phyloP scores from a whole-genome alignment of 2,329 filamentous ascomycete genomes.

The Rhinocladiella mackenziei region DNA sequence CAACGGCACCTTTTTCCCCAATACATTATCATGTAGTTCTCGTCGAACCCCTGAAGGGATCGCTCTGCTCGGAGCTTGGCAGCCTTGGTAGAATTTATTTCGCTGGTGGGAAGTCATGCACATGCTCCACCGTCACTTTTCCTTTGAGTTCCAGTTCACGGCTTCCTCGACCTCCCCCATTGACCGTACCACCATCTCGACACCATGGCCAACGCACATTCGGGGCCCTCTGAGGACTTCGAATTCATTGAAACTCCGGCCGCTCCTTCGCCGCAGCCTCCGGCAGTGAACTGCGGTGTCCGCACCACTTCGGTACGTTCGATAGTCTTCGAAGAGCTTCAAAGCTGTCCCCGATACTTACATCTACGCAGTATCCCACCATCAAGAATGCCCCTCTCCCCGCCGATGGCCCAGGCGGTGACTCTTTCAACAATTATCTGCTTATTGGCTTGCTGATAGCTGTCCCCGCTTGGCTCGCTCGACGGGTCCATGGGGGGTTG shows the following conservation, averaged over 20 bases:
- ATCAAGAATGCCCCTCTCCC: conserved; percentile 95
- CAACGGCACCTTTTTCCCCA: no score
- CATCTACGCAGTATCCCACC: conserved; percentile 62
- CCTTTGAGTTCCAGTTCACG: conserved; percentile 1
- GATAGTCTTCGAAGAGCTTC: conserved; percentile 4
- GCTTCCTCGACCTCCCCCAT: conserved; percentile 19
- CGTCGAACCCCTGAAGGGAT: no score
- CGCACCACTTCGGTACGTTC: conserved; percentile 56
- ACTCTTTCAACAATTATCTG: conserved; percentile 79
- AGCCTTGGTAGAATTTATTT: no score
- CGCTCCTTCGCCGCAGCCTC: conserved; percentile 50
- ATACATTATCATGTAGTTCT: no score
- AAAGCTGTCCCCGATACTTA: conserved; percentile 3
- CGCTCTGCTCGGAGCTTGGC: no score
- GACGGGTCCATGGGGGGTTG: conserved; percentile 77
- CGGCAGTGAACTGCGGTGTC: conserved; percentile 57
- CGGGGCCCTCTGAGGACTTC: conserved; percentile 47
- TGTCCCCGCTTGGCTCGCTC: conserved; percentile 75
- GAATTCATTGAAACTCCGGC: conserved; percentile 58
- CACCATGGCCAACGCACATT: conserved; percentile 39
- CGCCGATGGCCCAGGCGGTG: conserved; percentile 77
- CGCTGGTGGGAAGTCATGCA: no score
- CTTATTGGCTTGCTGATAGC: conserved; percentile 66
- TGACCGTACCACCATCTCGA: conserved; percentile 12
- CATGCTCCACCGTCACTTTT: conserved; percentile 16